A percentile compares a stretch with the other conserved stretches of the same genome.
phyloP scores from a whole-genome alignment of 306 rosid genomes.

The Sicyos baderoa region DNA sequence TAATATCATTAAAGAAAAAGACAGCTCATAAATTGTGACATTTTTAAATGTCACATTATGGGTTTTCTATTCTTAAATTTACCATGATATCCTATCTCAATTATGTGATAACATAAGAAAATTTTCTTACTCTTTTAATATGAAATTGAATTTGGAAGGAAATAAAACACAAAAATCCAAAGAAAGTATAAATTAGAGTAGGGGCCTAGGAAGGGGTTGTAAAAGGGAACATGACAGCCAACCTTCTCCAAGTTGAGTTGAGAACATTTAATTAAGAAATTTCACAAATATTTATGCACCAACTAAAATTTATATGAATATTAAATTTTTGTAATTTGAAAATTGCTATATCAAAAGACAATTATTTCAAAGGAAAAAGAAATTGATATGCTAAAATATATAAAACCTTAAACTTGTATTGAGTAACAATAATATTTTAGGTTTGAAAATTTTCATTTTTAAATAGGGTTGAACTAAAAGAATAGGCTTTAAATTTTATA shows the following conservation, averaged over 20 bases:
- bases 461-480: too few species aligned
- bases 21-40: neutral
- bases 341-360: too few species aligned
- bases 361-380: too few species aligned
- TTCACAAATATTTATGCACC: neutral
- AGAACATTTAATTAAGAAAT: neutral
- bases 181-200: conserved; percentile 10
- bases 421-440: too few species aligned
- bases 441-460: too few species aligned
- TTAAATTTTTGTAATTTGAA: too few species aligned
- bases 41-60: neutral
- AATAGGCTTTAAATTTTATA: too few species aligned
- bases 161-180: neutral
- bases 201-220: conserved; percentile 1
- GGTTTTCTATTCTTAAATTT: neutral
- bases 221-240: neutral
- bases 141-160: neutral
- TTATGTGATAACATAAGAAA: neutral
- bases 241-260: neutral
- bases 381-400: too few species aligned
- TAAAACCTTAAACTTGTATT: too few species aligned
- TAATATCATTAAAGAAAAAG: neutral
- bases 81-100: neutral
- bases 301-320: too few species aligned
- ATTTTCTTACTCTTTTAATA: neutral